Base-by-base conservation (phyloP, 169 alveolate species). In the Eimeria acervulina region DNA sequence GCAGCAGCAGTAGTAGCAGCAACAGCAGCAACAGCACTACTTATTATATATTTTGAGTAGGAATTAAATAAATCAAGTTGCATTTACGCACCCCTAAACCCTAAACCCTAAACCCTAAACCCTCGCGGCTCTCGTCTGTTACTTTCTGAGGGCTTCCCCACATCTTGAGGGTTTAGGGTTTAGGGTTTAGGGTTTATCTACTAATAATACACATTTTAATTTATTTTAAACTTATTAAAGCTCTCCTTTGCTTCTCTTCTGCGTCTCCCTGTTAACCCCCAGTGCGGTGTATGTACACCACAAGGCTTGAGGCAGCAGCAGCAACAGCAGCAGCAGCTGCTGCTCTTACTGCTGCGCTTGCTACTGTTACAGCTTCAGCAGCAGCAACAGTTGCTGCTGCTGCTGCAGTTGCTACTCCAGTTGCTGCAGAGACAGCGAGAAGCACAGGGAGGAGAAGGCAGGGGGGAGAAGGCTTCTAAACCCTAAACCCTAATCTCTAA, bases 21-120 rank as follows among this genome's bases (percentile, higher is more conserved):
- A 7, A 47, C 55, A 47, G 55, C 55, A 47, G 55, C 55, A 47
- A 47, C 12, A 47, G 5, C 5, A 47, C 5, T 23, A 63, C n/a
- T 63, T 63, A 23, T n/a, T 10, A 63, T 63, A 8, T 63, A 63
- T 63, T 10, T 52, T 52, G 19, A 63, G 15, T 17, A 17, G 31
- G 8, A 10, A 63, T 63, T 63, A n/a, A 4, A 10, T 17, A 4
- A 63, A 63, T 23, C 5, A 63, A 10, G 15, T 5, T 8, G n/a
- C 5, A 17, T 63, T 4, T n/a, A 63, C 8, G 15, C 74, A n/a
- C 74, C n/a, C n/a, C 74, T 63, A 63, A 63, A n/a, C 74, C 36
- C 74, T 63, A 63, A 63, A 63, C 74, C 74, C 74, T 63, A 63
- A 63, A 63, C 74, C 74, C 74, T 63, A 63, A 63, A 63, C 74